These are phyloP conservation scores for Scytalidium lignicola DNA, from an alignment of 2,329 filamentous ascomycete species.

Conservation along the genomic window DNA sequence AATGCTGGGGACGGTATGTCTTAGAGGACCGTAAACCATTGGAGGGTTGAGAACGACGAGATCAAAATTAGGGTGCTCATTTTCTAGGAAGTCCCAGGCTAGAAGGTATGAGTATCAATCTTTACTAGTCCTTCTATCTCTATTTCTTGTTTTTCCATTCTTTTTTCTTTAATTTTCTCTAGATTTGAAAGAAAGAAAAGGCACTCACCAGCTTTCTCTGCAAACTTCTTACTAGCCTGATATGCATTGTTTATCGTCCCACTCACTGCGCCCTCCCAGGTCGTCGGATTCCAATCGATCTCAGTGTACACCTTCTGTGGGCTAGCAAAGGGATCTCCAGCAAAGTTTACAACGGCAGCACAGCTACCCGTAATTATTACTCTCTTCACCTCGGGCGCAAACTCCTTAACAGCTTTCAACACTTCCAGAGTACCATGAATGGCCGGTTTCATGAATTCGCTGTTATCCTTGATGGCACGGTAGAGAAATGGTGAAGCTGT, in stretches of 20 bases:
- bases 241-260: constrained; percentile 33
- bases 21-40: constrained; percentile 56
- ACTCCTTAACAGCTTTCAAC: constrained; percentile 60
- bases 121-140: background rate
- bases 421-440: constrained; percentile 62
- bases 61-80: constrained; percentile 48
- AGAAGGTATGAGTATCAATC: constrained; percentile 61
- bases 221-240: constrained; percentile 58
- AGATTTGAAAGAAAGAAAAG: background rate
- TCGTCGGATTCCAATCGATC: constrained; percentile 49
- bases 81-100: constrained; percentile 56
- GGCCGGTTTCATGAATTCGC: constrained; percentile 45
- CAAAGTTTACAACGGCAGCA: constrained; percentile 25
- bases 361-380: constrained; percentile 52
- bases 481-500: constrained; percentile 54
- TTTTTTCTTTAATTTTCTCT: background rate
- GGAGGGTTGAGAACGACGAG: constrained; percentile 56
- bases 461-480: constrained; percentile 23
- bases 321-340: constrained; percentile 27
- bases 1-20: constrained; percentile 55
- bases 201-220: constrained; percentile 45
- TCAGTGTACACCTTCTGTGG: constrained; percentile 37
- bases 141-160: background rate
- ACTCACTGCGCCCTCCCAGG: constrained; percentile 33
- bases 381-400: constrained; percentile 58